Evolutionary conservation across 2,329 filamentous ascomycete species (phyloP).

Genomic region (Endoconidiophora laricicola): DNA sequence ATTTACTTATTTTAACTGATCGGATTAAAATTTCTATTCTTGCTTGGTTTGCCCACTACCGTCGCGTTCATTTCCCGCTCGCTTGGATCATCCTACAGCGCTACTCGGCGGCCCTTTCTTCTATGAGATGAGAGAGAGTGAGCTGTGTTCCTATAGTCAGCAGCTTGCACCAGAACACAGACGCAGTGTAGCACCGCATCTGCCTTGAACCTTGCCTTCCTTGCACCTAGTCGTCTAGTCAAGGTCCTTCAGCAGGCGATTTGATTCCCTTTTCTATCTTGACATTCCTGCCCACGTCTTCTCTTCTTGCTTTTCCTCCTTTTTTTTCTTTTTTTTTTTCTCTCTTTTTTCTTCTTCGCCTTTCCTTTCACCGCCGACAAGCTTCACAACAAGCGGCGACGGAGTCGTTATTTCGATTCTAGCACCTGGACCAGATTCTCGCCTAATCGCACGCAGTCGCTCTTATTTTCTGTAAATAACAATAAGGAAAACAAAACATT

Average conservation of each 20-base stretch:
- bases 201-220: conserved; percentile 2
- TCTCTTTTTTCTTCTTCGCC: neutral
- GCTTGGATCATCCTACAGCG: neutral
- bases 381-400: conserved; percentile 11
- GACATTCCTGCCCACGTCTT: neutral
- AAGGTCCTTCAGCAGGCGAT: neutral
- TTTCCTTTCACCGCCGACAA: conserved; percentile 2
- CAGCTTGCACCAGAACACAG: neutral
- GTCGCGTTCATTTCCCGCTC: conserved; percentile 2
- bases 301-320: neutral
- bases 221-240: neutral
- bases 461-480: neutral
- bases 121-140: neutral
- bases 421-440: conserved; percentile 5
- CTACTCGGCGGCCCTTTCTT: neutral
- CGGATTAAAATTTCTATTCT: neutral
- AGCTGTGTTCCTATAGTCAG: neutral
- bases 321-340: neutral
- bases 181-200: neutral
- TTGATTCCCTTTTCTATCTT: conserved; percentile 1
- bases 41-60: neutral
- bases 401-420: conserved; percentile 11
- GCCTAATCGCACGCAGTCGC: conserved; percentile 1
- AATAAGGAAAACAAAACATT: neutral
- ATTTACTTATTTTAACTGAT: neutral